A percentile compares a stretch with the other conserved stretches of the same genome.
Evolutionary conservation across 2,329 filamentous ascomycete species (phyloP).

Genomic region (Aureobasidium namibiae): DNA sequence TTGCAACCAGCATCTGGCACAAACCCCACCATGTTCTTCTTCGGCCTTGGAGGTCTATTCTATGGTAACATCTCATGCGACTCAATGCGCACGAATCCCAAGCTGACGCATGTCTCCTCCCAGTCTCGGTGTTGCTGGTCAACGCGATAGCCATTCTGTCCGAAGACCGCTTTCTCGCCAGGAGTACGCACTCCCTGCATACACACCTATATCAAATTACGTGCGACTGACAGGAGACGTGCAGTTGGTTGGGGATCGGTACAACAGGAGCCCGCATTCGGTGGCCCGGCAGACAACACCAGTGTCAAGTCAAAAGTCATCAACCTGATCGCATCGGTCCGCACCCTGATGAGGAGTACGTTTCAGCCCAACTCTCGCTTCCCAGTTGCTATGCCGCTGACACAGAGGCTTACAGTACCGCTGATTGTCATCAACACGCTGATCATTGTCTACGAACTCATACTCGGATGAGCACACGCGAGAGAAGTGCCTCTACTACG

Average conservation of each 20-base stretch:
- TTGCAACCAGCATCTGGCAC: neutral
- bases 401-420: neutral
- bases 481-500: neutral
- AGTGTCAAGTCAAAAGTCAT: conserved; percentile 82
- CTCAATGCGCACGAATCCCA: neutral
- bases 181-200: conserved; percentile 43
- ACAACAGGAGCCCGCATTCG: conserved; percentile 68
- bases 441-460: conserved; percentile 74
- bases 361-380: too few species aligned
- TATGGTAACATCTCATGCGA: conserved; percentile 48
- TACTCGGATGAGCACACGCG: conserved; percentile 52
- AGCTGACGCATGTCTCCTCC: conserved; percentile 18
- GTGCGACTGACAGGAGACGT: neutral
- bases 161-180: conserved; percentile 85
- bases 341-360: conserved; percentile 88
- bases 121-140: conserved; percentile 77
- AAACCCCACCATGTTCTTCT: conserved; percentile 56
- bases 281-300: conserved; percentile 58
- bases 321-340: conserved; percentile 80
- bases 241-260: conserved; percentile 69
- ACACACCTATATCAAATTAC: neutral
- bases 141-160: conserved; percentile 92
- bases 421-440: conserved; percentile 50
- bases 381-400: too few species aligned
- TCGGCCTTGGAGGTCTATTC: conserved; percentile 61